Evolutionary conservation across 148 eudicot species (phyloP).

Genomic region (Polygonum aviculare): DNA sequence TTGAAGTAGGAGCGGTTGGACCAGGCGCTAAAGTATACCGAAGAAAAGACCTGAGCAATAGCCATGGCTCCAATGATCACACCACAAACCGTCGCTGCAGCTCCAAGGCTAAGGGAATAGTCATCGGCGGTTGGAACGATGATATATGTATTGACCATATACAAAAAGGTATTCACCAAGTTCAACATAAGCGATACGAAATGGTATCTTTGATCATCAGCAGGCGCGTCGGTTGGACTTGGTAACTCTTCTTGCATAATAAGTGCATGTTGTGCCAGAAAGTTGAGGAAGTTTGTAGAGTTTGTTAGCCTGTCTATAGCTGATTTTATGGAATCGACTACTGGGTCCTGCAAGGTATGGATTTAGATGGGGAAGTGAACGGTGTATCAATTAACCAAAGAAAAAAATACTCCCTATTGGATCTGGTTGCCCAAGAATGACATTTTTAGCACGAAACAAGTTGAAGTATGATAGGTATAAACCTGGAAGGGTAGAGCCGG

Average conservation of each 20-base stretch:
- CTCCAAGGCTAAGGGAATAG: constrained; percentile 50
- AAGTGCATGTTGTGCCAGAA: constrained; percentile 50
- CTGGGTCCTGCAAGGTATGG: constrained; percentile 45
- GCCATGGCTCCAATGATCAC: constrained; percentile 60
- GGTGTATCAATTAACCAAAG: not conserved
- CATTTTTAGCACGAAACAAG: too few relatives aligned
- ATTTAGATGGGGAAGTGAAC: not conserved
- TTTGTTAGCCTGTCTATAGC: constrained; percentile 44
- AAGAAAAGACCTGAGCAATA: constrained; percentile 55
- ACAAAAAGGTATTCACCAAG: constrained; percentile 46
- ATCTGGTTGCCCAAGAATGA: too few relatives aligned
- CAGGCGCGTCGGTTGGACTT: constrained; percentile 29
- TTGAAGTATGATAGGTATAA: not conserved
- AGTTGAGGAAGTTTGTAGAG: constrained; percentile 47
- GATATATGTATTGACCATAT: constrained; percentile 59
- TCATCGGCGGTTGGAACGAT: constrained; percentile 63
- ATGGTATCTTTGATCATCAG: constrained; percentile 35
- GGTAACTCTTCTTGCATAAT: constrained; percentile 50
- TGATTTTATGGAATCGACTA: constrained; percentile 37
- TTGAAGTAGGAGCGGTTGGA: constrained; percentile 49
- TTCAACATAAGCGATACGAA: constrained; percentile 49
- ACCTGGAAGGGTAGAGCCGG: constrained; percentile 72
- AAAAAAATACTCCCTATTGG: too few relatives aligned
- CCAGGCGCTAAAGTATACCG: constrained; percentile 62
- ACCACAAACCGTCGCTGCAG: constrained; percentile 63